These are phyloP conservation scores for Mycena rosella DNA, from an alignment of 768 basidiomycete species.

Conservation along the genomic window DNA sequence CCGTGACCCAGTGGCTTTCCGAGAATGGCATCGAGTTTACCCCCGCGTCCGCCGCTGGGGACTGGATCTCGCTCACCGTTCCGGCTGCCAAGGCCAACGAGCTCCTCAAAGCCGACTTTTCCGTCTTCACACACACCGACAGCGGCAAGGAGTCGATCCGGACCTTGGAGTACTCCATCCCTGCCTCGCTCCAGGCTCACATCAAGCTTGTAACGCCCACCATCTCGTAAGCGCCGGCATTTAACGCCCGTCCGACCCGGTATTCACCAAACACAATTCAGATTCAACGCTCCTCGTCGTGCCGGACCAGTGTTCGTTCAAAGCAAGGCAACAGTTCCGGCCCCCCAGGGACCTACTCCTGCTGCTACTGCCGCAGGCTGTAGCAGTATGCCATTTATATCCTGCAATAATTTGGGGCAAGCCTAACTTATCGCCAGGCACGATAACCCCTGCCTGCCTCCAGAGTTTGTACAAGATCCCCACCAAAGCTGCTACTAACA, in stretches of 20 bases:
- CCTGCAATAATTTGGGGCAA: neutral
- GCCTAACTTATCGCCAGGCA: slow-evolving; percentile 9
- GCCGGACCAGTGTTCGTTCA: neutral
- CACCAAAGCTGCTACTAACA: slow-evolving; percentile 38
- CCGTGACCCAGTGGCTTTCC: slow-evolving; percentile 40
- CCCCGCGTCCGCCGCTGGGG: slow-evolving; percentile 40
- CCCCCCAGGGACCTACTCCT: slow-evolving; percentile 1
- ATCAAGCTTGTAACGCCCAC: slow-evolving; percentile 46
- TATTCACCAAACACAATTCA: neutral
- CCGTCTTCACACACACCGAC: slow-evolving; percentile 31
- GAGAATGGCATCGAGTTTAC: slow-evolving; percentile 37
- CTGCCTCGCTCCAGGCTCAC: slow-evolving; percentile 38
- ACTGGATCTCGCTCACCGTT: slow-evolving; percentile 41
- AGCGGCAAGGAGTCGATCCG: slow-evolving; percentile 40
- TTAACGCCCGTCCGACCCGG: neutral
- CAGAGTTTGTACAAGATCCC: slow-evolving; percentile 46
- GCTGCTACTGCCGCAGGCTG: slow-evolving; percentile 24
- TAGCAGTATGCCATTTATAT: slow-evolving; percentile 15
- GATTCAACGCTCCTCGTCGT: slow-evolving; percentile 26
- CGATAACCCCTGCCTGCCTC: slow-evolving; percentile 44
- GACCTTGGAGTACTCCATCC: slow-evolving; percentile 45
- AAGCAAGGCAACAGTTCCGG: slow-evolving; percentile 4
- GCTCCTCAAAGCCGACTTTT: slow-evolving; percentile 41
- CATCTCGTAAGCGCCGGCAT: slow-evolving; percentile 31
- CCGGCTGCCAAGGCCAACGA: slow-evolving; percentile 42